Evolutionary conservation across 441 rosid genomes (phyloP), one percentile per base, ranked within the genome.

Genomic region (Croton setiger): DNA sequence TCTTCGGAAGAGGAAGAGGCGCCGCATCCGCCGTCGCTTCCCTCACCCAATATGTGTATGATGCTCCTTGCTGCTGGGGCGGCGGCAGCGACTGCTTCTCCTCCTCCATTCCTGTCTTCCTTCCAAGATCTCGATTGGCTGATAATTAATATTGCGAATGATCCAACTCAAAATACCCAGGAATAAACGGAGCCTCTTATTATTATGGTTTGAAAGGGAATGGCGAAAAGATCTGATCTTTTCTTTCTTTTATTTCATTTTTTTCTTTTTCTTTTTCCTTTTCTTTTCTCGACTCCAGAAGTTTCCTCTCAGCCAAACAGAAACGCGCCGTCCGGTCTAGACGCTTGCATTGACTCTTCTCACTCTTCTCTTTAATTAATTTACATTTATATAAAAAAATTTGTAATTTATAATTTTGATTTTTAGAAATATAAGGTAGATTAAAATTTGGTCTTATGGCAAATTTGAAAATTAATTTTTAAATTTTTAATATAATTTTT

Each of bases 41-140:
- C 72, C 98, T 85, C 33, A 93, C 96, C 97, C 97, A 93, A 57
- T 93, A 91, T 63, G 88, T 87, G 70, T 93, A 93, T 4, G 96
- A 92, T 3, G 89, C 73, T 31, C 68, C 78, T 39, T 71, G 69
- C 68, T 13, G 18, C 47, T 43, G 47, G 10, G 51, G 43, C 51
- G 51, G 51, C 49, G 13, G 43, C 43, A 47, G 53, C 63, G 36
- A 60, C 70, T 71, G 51, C 55, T 33, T 12, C 64, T 45, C 72
- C 45, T 60, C 60, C 63, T 74, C 78, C 83, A 53, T 79, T 75
- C 73, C 75, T 79, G 75, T 23, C 45, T 33, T 53, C 58, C 23
- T 41, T 39, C 44, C 37, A 21, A 3, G 60, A 37, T 54, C 49
- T 41, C 49, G 49, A 35, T 36, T 35, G 51, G 51, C 51, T 13